Base-by-base conservation (phyloP, 1,284 basidiomycete genomes). In the Sanguinoderma infundibulare region DNA sequence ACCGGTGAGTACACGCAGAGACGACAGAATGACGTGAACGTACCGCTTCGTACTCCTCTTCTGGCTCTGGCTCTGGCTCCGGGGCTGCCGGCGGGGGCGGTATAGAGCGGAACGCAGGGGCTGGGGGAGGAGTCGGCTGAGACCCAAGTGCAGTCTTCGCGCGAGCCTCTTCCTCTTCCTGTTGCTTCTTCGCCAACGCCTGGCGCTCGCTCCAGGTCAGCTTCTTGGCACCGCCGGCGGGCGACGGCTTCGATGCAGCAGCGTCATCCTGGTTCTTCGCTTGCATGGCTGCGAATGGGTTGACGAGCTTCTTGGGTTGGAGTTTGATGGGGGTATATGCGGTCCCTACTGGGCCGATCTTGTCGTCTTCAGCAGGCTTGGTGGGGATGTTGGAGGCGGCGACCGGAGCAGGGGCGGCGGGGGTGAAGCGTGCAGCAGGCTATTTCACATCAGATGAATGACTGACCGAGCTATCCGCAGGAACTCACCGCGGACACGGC, bases 141-240 rank as follows among this genome's bases (percentile, higher is more conserved):
- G 65, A 67, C 60, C 65, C 71, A 5, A 70, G 79, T 2, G 90
- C 90, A 47, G 82, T 80, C 49, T 81, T 81, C 69, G 92, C 94
- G 28, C 78, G 81, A 2, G 81, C 80, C 62, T 94, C 92, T 63
- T 98, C 95, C 69, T 92, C 92, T 67, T 90, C 91, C 10, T 83
- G 80, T 69, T 94, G 90, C 71, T 90, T 90, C 81, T 95, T 96
- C 3, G 94, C 90, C 34, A 90, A 78, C 0, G 92, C 94, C 73
- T 97, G 95, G 39, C 95, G 82, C 74, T 97, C 92, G 63, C 86
- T 90, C 95, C 95, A 97, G 0, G 94, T 96, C 58, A 96, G 76
- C 74, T 95, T 95, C 81, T 92, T 92, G 3, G 73, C 60, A 63
- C 71, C 65, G 42, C 62, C 57, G 4, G 56, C 50, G 32, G 58